Base-by-base conservation (phyloP, 2,329 filamentous ascomycete species). In the Ceratocystis diversiconidia region DNA sequence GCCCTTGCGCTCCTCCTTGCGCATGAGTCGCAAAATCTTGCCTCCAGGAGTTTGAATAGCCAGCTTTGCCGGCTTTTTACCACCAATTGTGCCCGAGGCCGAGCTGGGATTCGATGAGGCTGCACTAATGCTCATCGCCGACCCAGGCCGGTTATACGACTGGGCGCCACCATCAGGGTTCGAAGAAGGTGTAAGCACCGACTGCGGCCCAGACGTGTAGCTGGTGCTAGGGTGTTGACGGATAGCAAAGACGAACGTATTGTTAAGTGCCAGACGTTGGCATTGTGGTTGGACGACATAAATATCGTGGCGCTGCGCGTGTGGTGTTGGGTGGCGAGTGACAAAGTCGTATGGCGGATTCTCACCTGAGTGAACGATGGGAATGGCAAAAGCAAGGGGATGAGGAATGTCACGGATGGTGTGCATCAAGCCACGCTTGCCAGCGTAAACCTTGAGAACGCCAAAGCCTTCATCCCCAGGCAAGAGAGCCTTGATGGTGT, bases 221-320 rank as follows among this genome's bases (percentile, higher is more conserved):
- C 68, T 63, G 67, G 90, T 87, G 73, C 78, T 80, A 0, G 92
- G 89, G 73, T 99, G 92, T 73, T 99, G 94, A 59, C 94, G 89
- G 68, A 99, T 88, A 64, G 89, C 89, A 74, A 99, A 99, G 32
- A 99, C 92, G 73, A 96, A 99, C 0, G 94, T 99, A 73, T 99
- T 97, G 78, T 97, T 96, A 65, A 95, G 80, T 1, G 90, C 92
- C 32, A 99, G 79, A 30, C 86, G 85, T 69, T 87, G 83, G 74
- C 94, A 99, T 75, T 99, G 95, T 1, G 95, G 94, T 73, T 97
- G 94, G 57, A 92, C 89, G 69, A 99, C 89, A 74, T 99, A 99
- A 67, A 99, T 86, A 73, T 99, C 94, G 74, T 99, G 92, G 52
- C 92, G 85, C 73, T 96, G 91, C n/a, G 94, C 94, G 74, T 99